These are phyloP conservation scores for Zoysia japonica DNA, from an alignment of 176 grass and related monocot genomes.

Conservation along the genomic window DNA sequence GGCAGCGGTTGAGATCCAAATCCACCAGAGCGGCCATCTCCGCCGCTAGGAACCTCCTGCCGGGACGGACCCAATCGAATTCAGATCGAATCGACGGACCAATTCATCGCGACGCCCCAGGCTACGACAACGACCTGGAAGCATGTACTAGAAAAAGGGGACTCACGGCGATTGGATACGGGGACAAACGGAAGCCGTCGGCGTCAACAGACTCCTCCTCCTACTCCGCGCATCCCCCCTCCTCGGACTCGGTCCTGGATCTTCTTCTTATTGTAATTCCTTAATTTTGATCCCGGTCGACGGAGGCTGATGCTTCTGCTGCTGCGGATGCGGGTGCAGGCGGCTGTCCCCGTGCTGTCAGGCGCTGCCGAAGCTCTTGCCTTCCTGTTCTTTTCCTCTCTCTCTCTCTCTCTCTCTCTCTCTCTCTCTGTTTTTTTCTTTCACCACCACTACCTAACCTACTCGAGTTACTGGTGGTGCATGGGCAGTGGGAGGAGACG, in stretches of 20 bases:
- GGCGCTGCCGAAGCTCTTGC: background rate
- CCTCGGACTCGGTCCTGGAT: background rate
- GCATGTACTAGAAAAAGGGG: background rate
- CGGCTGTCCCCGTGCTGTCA: conserved; percentile 28
- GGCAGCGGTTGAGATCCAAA: conserved; percentile 40
- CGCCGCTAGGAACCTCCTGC: background rate
- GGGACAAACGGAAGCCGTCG: too few species aligned
- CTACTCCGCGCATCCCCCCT: background rate
- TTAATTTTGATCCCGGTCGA: conserved; percentile 14
- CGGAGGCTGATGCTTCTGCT: background rate
- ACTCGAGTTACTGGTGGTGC: conserved; percentile 13
- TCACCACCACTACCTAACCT: background rate
- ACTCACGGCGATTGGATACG: background rate
- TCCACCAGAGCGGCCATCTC: conserved; percentile 33
- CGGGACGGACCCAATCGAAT: background rate
- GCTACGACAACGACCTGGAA: background rate
- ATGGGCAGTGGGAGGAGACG: background rate
- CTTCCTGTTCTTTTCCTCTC: background rate
- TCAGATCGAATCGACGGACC: conserved; percentile 9
- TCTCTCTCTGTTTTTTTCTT: background rate
- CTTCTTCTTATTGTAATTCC: background rate
- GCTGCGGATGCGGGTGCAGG: conserved; percentile 19
- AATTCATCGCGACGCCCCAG: background rate
- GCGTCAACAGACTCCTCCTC: too few species aligned
- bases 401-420: too few species aligned